These are phyloP conservation scores for Pyracantha coccinea DNA, from an alignment of 331 rosid species.

Conservation along the genomic window DNA sequence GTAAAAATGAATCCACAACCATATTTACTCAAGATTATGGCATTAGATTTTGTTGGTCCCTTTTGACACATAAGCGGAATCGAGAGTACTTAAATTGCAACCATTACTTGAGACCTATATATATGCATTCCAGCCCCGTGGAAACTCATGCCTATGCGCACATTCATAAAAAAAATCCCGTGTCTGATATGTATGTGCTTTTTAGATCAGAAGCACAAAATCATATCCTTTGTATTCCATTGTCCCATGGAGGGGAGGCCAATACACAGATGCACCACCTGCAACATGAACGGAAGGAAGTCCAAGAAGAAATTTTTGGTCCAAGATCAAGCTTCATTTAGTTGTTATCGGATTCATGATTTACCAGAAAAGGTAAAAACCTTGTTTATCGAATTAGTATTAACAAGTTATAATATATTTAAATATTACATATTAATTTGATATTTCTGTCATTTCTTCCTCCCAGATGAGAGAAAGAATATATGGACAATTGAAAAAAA, in stretches of 20 bases:
- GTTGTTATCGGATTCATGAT: background rate
- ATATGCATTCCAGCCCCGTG: background rate
- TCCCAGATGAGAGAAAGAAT: too few relatives aligned
- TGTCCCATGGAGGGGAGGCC: background rate
- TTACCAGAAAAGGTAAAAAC: background rate
- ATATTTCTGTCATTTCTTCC: too few relatives aligned
- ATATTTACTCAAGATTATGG: background rate
- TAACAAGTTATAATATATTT: too few relatives aligned
- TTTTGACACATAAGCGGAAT: background rate
- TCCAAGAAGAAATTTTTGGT: background rate
- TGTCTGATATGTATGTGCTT: too few relatives aligned
- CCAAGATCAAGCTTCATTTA: background rate
- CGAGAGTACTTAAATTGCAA: background rate
- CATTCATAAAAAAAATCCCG: background rate
- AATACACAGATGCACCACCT: background rate
- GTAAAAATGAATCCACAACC: too few relatives aligned
- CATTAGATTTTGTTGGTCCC: background rate
- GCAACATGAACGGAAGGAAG: background rate
- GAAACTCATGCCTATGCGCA: background rate
- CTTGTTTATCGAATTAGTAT: background rate
- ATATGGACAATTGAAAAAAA: too few relatives aligned
- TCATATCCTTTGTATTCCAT: too few relatives aligned
- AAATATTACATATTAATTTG: too few relatives aligned
- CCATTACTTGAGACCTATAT: background rate
- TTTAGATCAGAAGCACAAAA: too few relatives aligned